Evolutionary conservation across 306 rosid genomes (phyloP).

Genomic region (Calophaca sinica): DNA sequence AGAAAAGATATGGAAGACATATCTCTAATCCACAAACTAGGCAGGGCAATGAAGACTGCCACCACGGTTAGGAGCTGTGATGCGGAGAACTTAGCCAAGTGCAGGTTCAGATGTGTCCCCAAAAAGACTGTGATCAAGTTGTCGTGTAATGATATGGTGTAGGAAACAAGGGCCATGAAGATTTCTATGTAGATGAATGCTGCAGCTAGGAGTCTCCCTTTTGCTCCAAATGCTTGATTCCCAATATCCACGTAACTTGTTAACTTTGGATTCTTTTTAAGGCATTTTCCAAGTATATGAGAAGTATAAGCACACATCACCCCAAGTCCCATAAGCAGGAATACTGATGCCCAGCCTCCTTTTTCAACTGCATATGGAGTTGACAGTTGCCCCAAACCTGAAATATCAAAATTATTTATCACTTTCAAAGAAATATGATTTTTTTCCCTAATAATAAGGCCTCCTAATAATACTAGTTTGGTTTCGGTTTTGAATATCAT

Average conservation of each 20-base stretch:
- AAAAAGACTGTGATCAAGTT: conserved; percentile 57
- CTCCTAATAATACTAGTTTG: no score
- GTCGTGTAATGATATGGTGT: conserved; percentile 83
- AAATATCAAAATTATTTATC: background rate
- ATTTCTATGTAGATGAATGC: conserved; percentile 66
- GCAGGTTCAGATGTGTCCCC: conserved; percentile 48
- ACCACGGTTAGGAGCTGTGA: conserved; percentile 58
- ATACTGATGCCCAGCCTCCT: conserved; percentile 70
- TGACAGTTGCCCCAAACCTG: conserved; percentile 84
- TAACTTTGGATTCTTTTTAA: conserved; percentile 60
- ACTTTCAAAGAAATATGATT: background rate
- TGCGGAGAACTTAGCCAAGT: conserved; percentile 48
- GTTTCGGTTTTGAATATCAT: no score
- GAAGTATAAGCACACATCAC: conserved; percentile 59
- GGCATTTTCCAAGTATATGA: conserved; percentile 69
- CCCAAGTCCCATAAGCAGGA: conserved; percentile 65
- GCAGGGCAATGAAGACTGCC: conserved; percentile 67
- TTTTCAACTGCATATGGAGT: conserved; percentile 72
- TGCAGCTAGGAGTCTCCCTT: conserved; percentile 61
- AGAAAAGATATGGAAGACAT: conserved; percentile 74
- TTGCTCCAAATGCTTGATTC: conserved; percentile 67
- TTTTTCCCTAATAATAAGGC: background rate
- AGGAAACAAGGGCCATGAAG: conserved; percentile 82
- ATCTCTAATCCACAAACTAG: conserved; percentile 73
- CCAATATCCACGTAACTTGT: conserved; percentile 71